A percentile compares a stretch with the other conserved stretches of the same genome.
Evolutionary conservation across 257 asterid species (phyloP).

Genomic region (Solanum infundibuliforme): DNA sequence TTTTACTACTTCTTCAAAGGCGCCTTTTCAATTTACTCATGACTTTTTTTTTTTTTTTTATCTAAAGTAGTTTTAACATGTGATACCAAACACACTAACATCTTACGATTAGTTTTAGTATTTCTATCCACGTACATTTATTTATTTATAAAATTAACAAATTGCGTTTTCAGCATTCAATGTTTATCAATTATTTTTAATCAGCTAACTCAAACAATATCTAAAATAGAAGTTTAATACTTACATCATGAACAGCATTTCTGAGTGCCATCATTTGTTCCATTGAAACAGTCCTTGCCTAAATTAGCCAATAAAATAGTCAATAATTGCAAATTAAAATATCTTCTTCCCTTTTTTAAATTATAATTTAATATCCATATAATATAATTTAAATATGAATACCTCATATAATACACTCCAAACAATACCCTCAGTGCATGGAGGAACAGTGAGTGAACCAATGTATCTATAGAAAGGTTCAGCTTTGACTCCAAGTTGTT

Average conservation of each 20-base stretch:
- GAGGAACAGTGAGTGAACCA: slow-evolving; percentile 83
- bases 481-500: slow-evolving; percentile 38
- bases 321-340: background rate
- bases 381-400: background rate
- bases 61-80: too few relatives aligned
- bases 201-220: background rate
- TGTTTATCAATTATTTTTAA: background rate
- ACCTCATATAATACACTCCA: slow-evolving; percentile 35
- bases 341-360: too few relatives aligned
- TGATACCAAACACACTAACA: background rate
- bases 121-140: background rate
- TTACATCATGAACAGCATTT: slow-evolving; percentile 59
- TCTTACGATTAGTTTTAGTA: background rate
- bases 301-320: background rate
- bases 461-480: slow-evolving; percentile 48
- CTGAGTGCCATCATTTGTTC: slow-evolving; percentile 45
- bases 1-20: too few relatives aligned
- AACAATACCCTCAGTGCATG: slow-evolving; percentile 70
- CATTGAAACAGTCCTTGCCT: slow-evolving; percentile 54
- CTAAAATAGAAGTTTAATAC: slow-evolving; percentile 7
- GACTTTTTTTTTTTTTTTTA: too few relatives aligned
- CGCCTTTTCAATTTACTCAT: background rate
- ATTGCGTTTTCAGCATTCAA: accelerated
- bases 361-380: too few relatives aligned
- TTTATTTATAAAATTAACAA: too few relatives aligned